Evolutionary conservation across 371 early-diverging fungal species (phyloP).

Genomic region (Lichtheimia ramosa): DNA sequence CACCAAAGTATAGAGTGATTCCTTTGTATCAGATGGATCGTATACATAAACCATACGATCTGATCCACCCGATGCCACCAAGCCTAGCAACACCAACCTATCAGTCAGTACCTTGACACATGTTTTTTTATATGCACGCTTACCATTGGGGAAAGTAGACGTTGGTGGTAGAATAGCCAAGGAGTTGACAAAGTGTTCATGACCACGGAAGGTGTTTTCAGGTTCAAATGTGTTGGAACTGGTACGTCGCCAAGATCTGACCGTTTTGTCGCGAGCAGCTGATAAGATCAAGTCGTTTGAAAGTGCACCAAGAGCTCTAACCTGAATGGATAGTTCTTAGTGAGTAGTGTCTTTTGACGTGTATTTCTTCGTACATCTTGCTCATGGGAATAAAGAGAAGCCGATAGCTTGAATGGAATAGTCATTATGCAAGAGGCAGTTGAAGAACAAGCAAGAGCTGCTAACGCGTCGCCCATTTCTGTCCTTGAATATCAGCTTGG

Average conservation of each 20-base stretch:
- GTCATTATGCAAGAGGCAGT: constrained; percentile 1
- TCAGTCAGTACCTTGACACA: too few relatives aligned
- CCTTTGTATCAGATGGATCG: constrained; percentile 58
- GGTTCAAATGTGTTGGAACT: constrained; percentile 50
- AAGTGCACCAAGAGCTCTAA: constrained; percentile 69
- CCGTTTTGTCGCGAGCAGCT: constrained; percentile 79
- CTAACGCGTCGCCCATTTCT: too few relatives aligned
- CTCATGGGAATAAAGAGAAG: constrained; percentile 25
- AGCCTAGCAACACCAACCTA: constrained; percentile 51
- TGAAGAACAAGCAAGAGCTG: too few relatives aligned
- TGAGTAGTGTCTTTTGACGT: background rate
- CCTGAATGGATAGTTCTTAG: constrained; percentile 36
- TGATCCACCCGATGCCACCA: constrained; percentile 81
- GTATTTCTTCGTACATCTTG: constrained; percentile 29
- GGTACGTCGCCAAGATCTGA: constrained; percentile 61
- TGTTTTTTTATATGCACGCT: background rate
- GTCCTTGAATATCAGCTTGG: too few relatives aligned
- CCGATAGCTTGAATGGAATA: constrained; percentile 11
- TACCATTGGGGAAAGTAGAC: constrained; percentile 66
- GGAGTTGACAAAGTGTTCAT: constrained; percentile 82
- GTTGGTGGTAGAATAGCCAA: constrained; percentile 67
- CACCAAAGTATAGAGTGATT: constrained; percentile 66
- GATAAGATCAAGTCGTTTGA: constrained; percentile 69
- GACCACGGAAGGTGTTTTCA: constrained; percentile 62
- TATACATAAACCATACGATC: constrained; percentile 86